Conservation (phyloP, 2,329 filamentous ascomycete species). For the Metarhizium humberi region DNA sequence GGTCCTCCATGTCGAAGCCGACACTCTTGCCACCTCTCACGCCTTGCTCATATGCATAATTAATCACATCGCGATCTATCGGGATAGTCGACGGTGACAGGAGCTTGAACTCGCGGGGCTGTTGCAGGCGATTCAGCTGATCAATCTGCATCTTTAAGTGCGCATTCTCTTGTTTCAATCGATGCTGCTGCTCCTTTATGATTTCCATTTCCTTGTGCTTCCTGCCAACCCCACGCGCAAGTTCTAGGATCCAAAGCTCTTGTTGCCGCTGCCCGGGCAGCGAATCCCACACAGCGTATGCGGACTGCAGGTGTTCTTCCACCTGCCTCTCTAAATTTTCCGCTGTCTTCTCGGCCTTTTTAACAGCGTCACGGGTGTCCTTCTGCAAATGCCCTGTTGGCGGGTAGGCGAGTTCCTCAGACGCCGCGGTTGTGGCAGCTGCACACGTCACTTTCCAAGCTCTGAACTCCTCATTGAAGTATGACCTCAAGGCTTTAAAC, state of each 20-base stretch:
- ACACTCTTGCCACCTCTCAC: constrained; percentile 29
- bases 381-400: constrained; percentile 28
- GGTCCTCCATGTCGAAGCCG: constrained; percentile 41
- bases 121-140: constrained; percentile 47
- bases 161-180: constrained; percentile 45
- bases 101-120: constrained; percentile 50
- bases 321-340: constrained; percentile 59
- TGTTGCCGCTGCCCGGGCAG: constrained; percentile 46
- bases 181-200: constrained; percentile 39
- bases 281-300: constrained; percentile 67
- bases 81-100: constrained; percentile 42
- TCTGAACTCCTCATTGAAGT: constrained; percentile 58
- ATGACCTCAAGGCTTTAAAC: constrained; percentile 58
- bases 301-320: constrained; percentile 64
- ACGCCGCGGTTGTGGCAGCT: constrained; percentile 37
- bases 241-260: constrained; percentile 52
- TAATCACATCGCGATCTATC: constrained; percentile 38
- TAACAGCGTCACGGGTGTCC: constrained; percentile 36
- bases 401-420: constrained; percentile 43
- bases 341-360: constrained; percentile 40
- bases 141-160: constrained; percentile 51
- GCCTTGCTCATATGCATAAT: constrained; percentile 36
- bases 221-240: constrained; percentile 49
- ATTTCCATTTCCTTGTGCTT: constrained; percentile 46
- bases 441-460: constrained; percentile 50